Conservation (phyloP, 441 rosid genomes). For the Mallotus japonicus region DNA sequence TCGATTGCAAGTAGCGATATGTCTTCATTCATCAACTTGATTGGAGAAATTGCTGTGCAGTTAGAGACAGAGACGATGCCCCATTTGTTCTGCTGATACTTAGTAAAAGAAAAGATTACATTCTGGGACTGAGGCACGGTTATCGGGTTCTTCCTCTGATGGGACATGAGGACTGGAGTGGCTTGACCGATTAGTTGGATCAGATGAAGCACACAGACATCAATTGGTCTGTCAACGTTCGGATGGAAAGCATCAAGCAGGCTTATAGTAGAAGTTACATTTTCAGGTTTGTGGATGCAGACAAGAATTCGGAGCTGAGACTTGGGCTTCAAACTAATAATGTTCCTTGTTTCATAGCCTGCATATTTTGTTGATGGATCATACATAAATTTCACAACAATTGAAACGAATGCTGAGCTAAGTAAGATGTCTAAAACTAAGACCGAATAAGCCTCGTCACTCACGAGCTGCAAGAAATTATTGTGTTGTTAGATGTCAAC, state of each 20-base stretch:
- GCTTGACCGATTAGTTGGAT: slow-evolving; percentile 39
- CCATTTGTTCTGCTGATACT: no score
- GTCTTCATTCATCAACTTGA: not conserved
- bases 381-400: slow-evolving; percentile 38
- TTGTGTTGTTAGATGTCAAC: no score
- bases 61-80: not conserved
- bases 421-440: slow-evolving; percentile 7
- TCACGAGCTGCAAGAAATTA: slow-evolving; percentile 18
- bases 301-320: slow-evolving; percentile 38
- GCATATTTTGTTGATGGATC: slow-evolving; percentile 52
- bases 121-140: no score
- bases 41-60: not conserved
- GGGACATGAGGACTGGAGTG: no score
- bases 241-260: slow-evolving; percentile 35
- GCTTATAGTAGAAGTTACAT: slow-evolving; percentile 34
- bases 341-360: slow-evolving; percentile 43
- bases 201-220: slow-evolving; percentile 42
- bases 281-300: slow-evolving; percentile 47
- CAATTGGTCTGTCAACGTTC: slow-evolving; percentile 23
- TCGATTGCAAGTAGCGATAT: not conserved
- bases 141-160: no score
- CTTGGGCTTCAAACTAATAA: slow-evolving; percentile 23
- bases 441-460: not conserved
- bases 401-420: slow-evolving; percentile 22
- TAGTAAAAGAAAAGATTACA: no score